A percentile compares a stretch with the other conserved stretches of the same genome.
Conservation (phyloP, 1,284 basidiomycete genomes). For the Stereum hirsutum region DNA sequence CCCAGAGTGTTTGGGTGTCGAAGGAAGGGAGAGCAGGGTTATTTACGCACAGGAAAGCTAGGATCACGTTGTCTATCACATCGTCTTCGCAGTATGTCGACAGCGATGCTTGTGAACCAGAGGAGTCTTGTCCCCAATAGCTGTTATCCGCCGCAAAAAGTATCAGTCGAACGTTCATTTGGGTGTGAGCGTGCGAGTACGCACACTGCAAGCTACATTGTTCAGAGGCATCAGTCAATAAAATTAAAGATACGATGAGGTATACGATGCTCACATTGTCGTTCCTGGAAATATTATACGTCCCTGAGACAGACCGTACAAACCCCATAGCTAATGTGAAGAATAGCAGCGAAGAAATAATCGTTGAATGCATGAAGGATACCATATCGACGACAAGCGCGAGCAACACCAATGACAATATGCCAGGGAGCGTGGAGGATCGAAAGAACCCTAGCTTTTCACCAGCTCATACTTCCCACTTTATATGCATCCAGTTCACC, state of each 20-base stretch:
- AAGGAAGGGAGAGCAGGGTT: too few species aligned
- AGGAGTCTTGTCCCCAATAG: slow-evolving; percentile 39
- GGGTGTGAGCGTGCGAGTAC: neutral
- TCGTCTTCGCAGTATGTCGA: slow-evolving; percentile 39
- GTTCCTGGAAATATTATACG: slow-evolving; percentile 19
- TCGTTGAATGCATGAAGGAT: neutral
- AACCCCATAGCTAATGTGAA: neutral
- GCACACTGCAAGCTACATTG: slow-evolving; percentile 16
- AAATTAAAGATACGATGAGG: neutral
- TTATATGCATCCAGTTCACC: neutral
- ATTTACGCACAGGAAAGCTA: slow-evolving; percentile 56
- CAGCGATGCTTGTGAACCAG: slow-evolving; percentile 35
- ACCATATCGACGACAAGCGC: neutral
- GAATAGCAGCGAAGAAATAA: neutral
- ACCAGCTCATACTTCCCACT: neutral
- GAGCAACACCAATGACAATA: neutral
- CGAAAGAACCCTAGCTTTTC: too few species aligned
- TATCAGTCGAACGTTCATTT: slow-evolving; percentile 10
- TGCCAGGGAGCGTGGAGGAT: neutral
- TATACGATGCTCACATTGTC: slow-evolving; percentile 21
- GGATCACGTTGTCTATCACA: slow-evolving; percentile 39
- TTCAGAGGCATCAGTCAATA: slow-evolving; percentile 3
- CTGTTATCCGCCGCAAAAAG: slow-evolving; percentile 8
- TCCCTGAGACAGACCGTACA: slow-evolving; percentile 1
- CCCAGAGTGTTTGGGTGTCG: too few species aligned